phyloP scores from a whole-genome alignment of 202 grass and related monocot genomes.

The Schoenoplectus triqueter region DNA sequence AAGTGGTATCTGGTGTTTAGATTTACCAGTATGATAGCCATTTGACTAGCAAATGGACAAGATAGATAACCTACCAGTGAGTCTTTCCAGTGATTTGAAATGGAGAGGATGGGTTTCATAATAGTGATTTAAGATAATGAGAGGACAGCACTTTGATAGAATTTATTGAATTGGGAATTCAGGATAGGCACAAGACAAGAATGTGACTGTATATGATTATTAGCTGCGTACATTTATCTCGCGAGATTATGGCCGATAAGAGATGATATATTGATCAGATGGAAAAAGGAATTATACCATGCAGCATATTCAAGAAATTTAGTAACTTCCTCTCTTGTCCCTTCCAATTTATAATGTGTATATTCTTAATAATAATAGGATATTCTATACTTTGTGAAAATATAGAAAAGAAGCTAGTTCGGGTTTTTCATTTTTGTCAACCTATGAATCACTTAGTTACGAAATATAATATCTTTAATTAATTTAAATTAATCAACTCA shows the following conservation, averaged over 20 bases:
- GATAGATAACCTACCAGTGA: not conserved
- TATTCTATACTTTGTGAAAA: too few relatives aligned
- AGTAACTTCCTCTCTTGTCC: too few relatives aligned
- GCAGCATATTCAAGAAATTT: not conserved
- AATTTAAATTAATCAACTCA: too few relatives aligned
- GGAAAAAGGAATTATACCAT: not conserved
- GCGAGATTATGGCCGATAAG: slow-evolving; percentile 18
- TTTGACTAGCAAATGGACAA: not conserved
- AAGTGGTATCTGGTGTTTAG: slow-evolving; percentile 9
- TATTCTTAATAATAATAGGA: too few relatives aligned
- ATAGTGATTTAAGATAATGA: slow-evolving; percentile 2
- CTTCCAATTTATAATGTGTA: too few relatives aligned
- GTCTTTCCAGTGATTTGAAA: not conserved
- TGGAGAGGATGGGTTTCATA: not conserved
- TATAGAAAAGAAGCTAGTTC: too few relatives aligned
- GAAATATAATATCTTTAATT: too few relatives aligned
- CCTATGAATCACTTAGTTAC: too few relatives aligned
- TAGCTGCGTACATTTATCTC: slow-evolving; percentile 22
- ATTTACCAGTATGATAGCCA: slow-evolving; percentile 8
- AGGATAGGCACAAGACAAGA: slow-evolving; percentile 16
- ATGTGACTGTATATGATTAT: not conserved
- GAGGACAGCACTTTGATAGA: not conserved
- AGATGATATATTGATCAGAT: slow-evolving; percentile 12
- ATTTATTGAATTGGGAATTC: not conserved
- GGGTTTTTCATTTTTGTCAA: too few relatives aligned